These are phyloP conservation scores for Penicillium sp. DNA, from an alignment of 2,329 filamentous ascomycete genomes.

Conservation along the genomic window DNA sequence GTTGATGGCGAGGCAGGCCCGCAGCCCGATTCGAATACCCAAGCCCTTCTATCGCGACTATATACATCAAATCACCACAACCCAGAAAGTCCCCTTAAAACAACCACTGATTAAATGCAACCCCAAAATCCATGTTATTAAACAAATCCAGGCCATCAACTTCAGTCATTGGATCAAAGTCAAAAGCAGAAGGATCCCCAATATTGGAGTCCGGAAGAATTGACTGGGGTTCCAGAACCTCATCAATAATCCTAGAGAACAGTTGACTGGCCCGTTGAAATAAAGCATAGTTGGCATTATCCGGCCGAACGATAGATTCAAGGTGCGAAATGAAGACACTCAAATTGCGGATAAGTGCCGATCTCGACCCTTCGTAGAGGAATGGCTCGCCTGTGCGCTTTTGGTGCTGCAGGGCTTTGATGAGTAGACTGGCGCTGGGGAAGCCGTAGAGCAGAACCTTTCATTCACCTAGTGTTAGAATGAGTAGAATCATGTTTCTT, in stretches of 20 bases:
- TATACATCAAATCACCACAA: not conserved
- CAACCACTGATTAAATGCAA: conserved; percentile 23
- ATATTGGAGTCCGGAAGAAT: not conserved
- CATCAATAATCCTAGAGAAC: conserved; percentile 28
- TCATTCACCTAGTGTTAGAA: not conserved
- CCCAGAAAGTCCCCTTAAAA: conserved; percentile 3
- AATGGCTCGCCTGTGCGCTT: conserved; percentile 27
- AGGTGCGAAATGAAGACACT: conserved; percentile 42
- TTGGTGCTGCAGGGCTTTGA: conserved; percentile 27
- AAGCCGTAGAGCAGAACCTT: conserved; percentile 29
- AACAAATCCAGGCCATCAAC: conserved; percentile 22
- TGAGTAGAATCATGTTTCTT: not conserved
- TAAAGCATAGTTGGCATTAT: conserved; percentile 29
- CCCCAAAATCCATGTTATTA: conserved; percentile 22
- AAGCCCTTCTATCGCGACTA: not conserved
- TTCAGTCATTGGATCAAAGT: conserved; percentile 12
- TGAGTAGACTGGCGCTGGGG: conserved; percentile 26
- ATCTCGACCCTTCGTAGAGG: conserved; percentile 32
- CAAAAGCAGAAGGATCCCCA: not conserved
- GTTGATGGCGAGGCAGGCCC: not conserved
- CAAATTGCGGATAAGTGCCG: conserved; percentile 40
- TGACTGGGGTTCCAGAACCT: conserved; percentile 22
- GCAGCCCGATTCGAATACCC: too few species aligned
- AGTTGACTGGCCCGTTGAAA: conserved; percentile 21
- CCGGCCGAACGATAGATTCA: conserved; percentile 34